Evolutionary conservation across 2,329 filamentous ascomycete species (phyloP).

Genomic region (Colletotrichum endophyticum): DNA sequence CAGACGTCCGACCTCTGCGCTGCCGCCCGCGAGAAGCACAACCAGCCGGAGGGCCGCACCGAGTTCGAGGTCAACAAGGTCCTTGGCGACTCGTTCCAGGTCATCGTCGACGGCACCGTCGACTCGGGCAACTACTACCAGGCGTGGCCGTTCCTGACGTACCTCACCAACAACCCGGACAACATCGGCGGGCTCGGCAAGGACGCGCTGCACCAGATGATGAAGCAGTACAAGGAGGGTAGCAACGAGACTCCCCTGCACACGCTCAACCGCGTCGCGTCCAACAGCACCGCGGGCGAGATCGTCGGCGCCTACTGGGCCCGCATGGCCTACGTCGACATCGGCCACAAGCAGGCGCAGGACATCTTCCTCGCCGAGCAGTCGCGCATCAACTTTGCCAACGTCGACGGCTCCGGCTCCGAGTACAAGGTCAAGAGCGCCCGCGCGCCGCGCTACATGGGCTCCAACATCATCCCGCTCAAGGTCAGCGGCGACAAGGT

Average conservation of each 20-base stretch:
- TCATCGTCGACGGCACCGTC: slow-evolving; percentile 49
- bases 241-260: slow-evolving; percentile 57
- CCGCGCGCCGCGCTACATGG: slow-evolving; percentile 52
- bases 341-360: slow-evolving; percentile 47
- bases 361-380: slow-evolving; percentile 40
- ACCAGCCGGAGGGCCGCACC: slow-evolving; percentile 37
- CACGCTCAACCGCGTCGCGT: slow-evolving; percentile 43
- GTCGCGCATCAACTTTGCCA: slow-evolving; percentile 42
- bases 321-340: slow-evolving; percentile 57
- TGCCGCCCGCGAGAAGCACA: slow-evolving; percentile 36
- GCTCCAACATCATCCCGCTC: slow-evolving; percentile 53
- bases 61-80: slow-evolving; percentile 48
- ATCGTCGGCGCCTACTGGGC: slow-evolving; percentile 57
- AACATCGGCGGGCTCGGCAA: slow-evolving; percentile 43
- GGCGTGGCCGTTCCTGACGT: slow-evolving; percentile 55
- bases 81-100: slow-evolving; percentile 51
- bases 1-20: slow-evolving; percentile 49
- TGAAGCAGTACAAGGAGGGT: slow-evolving; percentile 43
- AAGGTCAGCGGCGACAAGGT: slow-evolving; percentile 36
- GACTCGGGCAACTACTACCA: slow-evolving; percentile 54
- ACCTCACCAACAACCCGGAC: slow-evolving; percentile 54
- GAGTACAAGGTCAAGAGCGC: slow-evolving; percentile 47
- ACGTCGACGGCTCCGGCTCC: slow-evolving; percentile 39
- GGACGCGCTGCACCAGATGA: slow-evolving; percentile 45
- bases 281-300: slow-evolving; percentile 35